phyloP scores from a whole-genome alignment of 2,329 filamentous ascomycete genomes.

The Falciphora oryzae region DNA sequence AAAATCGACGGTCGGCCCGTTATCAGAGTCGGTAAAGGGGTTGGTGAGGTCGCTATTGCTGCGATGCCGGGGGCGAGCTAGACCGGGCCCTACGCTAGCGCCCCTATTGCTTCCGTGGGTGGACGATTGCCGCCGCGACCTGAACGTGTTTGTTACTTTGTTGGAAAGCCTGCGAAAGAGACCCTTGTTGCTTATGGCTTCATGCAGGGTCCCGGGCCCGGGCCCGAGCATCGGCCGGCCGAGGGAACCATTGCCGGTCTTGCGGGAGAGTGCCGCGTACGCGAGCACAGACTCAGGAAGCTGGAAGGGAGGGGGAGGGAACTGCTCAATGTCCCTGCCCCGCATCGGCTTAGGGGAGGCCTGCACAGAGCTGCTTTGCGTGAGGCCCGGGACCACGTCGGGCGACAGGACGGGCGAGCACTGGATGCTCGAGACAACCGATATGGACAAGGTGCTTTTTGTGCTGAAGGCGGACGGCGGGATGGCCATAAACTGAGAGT shows the following conservation, averaged over 20 bases:
- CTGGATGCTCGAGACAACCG: constrained; percentile 49
- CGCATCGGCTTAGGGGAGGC: constrained; percentile 59
- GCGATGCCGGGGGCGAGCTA: constrained; percentile 29
- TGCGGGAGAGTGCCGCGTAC: constrained; percentile 38
- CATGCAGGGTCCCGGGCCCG: constrained; percentile 51
- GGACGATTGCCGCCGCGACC: constrained; percentile 66
- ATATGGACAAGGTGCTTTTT: constrained; percentile 29
- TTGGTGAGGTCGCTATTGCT: constrained; percentile 51
- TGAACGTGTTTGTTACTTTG: constrained; percentile 63
- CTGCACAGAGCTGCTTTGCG: constrained; percentile 58
- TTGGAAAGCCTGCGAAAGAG: constrained; percentile 84
- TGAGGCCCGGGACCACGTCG: constrained; percentile 45
- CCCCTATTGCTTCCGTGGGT: constrained; percentile 73
- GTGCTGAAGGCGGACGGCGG: constrained; percentile 50
- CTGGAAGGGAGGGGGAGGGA: constrained; percentile 52
- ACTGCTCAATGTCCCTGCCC: constrained; percentile 46
- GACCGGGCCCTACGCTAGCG: constrained; percentile 81
- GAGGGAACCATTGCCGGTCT: constrained; percentile 57
- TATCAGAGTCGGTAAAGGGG: constrained; percentile 38
- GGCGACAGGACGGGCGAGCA: too few species aligned
- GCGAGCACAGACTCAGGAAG: constrained; percentile 62
- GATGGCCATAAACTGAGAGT: constrained; percentile 32
- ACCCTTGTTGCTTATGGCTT: constrained; percentile 38
- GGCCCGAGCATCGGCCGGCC: constrained; percentile 49
- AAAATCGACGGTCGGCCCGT: constrained; percentile 36